Conservation (phyloP, 148 eudicot species). For the Agrostemma githago region DNA sequence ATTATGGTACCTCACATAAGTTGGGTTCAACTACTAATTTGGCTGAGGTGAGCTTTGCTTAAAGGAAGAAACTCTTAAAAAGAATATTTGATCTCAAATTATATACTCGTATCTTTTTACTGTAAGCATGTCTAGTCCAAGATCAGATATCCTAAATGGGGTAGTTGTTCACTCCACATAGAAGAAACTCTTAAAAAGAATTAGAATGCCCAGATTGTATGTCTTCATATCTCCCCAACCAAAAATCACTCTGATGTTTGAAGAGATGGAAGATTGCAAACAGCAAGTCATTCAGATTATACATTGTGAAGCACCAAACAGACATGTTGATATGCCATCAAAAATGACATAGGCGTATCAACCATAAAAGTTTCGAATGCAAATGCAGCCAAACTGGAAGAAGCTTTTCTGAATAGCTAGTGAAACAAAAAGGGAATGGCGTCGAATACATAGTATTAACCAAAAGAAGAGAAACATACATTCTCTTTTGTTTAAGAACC, state of each 20-base stretch:
- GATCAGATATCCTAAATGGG: not conserved
- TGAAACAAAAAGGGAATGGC: not conserved
- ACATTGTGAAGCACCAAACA: not conserved
- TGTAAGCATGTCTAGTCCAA: not conserved
- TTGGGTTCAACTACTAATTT: not conserved
- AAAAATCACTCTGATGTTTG: no score
- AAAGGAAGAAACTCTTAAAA: not conserved
- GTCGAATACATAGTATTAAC: not conserved
- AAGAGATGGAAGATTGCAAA: not conserved
- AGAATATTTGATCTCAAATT: no score
- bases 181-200: constrained; percentile 1
- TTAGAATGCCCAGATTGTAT: not conserved
- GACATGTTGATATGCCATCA: not conserved
- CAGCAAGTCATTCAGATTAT: not conserved
- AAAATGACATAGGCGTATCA: not conserved
- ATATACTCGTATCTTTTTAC: no score
- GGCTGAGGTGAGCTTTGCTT: not conserved
- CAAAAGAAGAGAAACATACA: constrained; percentile 42
- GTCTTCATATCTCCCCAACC: not conserved
- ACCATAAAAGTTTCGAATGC: not conserved
- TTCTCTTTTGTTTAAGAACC: constrained; percentile 88
- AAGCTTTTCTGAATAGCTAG: not conserved
- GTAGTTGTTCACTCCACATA: not conserved
- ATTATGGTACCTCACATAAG: not conserved
- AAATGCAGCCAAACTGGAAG: not conserved